Conservation (phyloP, 2,329 filamentous ascomycete genomes). For the Metarhizium album region DNA sequence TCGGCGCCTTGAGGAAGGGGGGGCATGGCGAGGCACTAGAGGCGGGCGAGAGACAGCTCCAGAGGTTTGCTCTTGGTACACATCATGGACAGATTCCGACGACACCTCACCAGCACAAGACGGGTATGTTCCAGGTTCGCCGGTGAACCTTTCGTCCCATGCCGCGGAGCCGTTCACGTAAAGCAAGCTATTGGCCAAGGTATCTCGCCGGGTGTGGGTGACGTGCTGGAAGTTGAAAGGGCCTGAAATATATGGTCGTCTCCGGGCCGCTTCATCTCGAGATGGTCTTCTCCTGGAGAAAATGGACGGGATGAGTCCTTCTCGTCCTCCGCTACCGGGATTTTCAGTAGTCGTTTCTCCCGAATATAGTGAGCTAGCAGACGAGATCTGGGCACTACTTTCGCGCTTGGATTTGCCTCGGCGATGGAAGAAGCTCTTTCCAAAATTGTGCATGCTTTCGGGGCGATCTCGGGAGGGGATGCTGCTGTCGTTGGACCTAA, state of each 20-base stretch:
- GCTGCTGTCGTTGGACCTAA: slow-evolving; percentile 41
- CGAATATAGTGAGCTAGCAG: slow-evolving; percentile 37
- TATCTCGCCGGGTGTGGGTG: slow-evolving; percentile 43
- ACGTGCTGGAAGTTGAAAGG: slow-evolving; percentile 60
- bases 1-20: slow-evolving; percentile 16
- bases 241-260: slow-evolving; percentile 44
- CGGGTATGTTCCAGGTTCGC: not conserved
- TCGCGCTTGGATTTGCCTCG: slow-evolving; percentile 39
- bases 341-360: slow-evolving; percentile 29
- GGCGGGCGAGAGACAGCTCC: slow-evolving; percentile 7
- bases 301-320: slow-evolving; percentile 37
- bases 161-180: not conserved
- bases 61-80: not conserved
- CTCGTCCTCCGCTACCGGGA: slow-evolving; percentile 23
- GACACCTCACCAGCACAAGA: not conserved
- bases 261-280: slow-evolving; percentile 24
- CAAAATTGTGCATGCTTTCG: slow-evolving; percentile 49
- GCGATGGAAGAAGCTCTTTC: slow-evolving; percentile 48
- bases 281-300: slow-evolving; percentile 38
- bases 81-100: slow-evolving; percentile 23
- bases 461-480: slow-evolving; percentile 42
- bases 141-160: not conserved
- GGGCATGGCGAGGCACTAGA: slow-evolving; percentile 11
- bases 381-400: slow-evolving; percentile 36
- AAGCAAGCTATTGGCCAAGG: slow-evolving; percentile 26